Evolutionary conservation across 2,329 filamentous ascomycete genomes (phyloP).

Genomic region (Trichoderma brevicompactum): DNA sequence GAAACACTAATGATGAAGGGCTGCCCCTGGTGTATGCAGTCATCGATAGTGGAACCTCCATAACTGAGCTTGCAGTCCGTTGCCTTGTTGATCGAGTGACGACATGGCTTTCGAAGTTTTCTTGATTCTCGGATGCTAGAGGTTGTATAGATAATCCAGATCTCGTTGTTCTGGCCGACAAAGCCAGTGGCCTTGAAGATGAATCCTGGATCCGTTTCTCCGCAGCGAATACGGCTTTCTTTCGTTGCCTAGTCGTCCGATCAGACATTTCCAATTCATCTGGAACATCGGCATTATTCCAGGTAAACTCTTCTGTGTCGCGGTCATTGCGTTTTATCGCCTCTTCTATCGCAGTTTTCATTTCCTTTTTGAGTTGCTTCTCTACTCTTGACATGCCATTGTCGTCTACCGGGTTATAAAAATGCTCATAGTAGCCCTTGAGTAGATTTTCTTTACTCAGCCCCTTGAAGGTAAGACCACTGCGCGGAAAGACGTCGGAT

Average conservation of each 20-base stretch:
- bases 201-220: slow-evolving; percentile 1
- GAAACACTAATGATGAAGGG: slow-evolving; percentile 53
- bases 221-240: not conserved
- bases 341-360: slow-evolving; percentile 56
- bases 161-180: slow-evolving; percentile 44
- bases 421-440: slow-evolving; percentile 65
- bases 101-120: not conserved
- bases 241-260: not conserved
- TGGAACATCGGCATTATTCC: slow-evolving; percentile 61
- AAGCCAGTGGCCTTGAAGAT: slow-evolving; percentile 45
- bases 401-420: slow-evolving; percentile 67
- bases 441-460: slow-evolving; percentile 63
- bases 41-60: slow-evolving; percentile 72
- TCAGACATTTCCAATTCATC: slow-evolving; percentile 38
- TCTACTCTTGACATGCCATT: slow-evolving; percentile 67
- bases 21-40: slow-evolving; percentile 85
- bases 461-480: slow-evolving; percentile 59
- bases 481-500: slow-evolving; percentile 68
- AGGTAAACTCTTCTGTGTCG: slow-evolving; percentile 66
- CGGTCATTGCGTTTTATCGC: slow-evolving; percentile 70
- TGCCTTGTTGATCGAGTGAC: slow-evolving; percentile 41
- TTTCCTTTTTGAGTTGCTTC: slow-evolving; percentile 61
- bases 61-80: slow-evolving; percentile 49
- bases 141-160: not conserved
- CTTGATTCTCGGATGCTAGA: not conserved